Evolutionary conservation across 768 basidiomycete species (phyloP).

Genomic region (Astraeus odoratus): DNA sequence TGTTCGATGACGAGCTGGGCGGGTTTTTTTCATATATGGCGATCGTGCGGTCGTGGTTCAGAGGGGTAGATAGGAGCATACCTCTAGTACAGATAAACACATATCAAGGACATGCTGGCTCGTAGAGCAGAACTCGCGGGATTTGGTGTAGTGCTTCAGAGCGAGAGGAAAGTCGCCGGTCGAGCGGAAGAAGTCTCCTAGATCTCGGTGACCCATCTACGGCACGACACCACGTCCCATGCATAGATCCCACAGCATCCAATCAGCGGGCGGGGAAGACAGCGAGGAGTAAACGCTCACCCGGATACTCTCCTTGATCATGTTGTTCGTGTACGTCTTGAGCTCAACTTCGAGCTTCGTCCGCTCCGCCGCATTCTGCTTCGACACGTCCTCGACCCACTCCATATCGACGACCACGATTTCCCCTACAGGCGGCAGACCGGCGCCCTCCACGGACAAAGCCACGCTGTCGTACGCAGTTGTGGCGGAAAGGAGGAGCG

Average conservation of each 20-base stretch:
- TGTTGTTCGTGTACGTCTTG: conserved; percentile 90
- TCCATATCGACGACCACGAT: conserved; percentile 50
- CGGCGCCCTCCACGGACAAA: conserved; percentile 23
- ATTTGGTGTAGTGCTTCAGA: conserved; percentile 82
- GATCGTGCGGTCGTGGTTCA: no score
- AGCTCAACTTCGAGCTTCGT: conserved; percentile 89
- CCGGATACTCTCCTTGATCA: conserved; percentile 98
- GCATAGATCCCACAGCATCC: no score
- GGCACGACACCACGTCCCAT: neutral
- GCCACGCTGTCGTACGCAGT: conserved; percentile 47
- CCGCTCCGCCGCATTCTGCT: conserved; percentile 65
- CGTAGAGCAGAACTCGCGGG: conserved; percentile 87
- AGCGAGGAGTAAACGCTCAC: conserved; percentile 37
- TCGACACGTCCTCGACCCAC: conserved; percentile 67
- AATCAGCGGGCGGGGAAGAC: neutral
- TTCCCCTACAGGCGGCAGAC: conserved; percentile 41
- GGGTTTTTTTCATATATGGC: conserved; percentile 1
- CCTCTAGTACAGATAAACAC: conserved; percentile 79
- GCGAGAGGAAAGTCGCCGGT: conserved; percentile 66
- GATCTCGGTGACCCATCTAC: conserved; percentile 87
- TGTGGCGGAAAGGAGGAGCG: conserved; percentile 45
- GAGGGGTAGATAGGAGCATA: conserved; percentile 25
- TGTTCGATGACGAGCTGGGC: conserved; percentile 77
- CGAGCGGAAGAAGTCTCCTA: conserved; percentile 72
- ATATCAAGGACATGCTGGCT: conserved; percentile 91